These are phyloP conservation scores for Priceomyces haplophilus DNA, from an alignment of 805 yeast species.

Conservation along the genomic window DNA sequence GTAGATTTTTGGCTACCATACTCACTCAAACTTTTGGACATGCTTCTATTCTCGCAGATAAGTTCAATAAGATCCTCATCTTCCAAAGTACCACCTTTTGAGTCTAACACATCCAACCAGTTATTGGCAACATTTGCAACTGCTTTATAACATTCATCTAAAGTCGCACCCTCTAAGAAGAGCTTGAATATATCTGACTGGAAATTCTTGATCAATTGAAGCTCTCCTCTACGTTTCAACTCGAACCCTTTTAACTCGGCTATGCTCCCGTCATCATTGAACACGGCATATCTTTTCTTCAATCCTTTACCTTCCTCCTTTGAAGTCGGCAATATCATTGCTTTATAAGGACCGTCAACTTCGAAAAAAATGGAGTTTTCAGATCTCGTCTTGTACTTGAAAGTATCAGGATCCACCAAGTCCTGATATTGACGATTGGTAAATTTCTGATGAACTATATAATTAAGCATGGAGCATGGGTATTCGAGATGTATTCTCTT, in stretches of 20 bases:
- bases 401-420: slow-evolving; percentile 62
- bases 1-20: slow-evolving; percentile 91
- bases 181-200: slow-evolving; percentile 92
- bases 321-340: slow-evolving; percentile 96
- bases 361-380: slow-evolving; percentile 97
- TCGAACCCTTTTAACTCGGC: slow-evolving; percentile 98
- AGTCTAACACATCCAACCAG: slow-evolving; percentile 91
- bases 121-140: slow-evolving; percentile 93
- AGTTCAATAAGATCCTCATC: slow-evolving; percentile 92
- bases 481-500: slow-evolving; percentile 75
- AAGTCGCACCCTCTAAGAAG: slow-evolving; percentile 78
- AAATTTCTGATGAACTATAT: slow-evolving; percentile 83
- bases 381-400: slow-evolving; percentile 70
- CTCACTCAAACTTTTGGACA: slow-evolving; percentile 88
- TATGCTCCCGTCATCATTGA: slow-evolving; percentile 87
- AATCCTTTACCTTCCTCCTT: slow-evolving; percentile 96
- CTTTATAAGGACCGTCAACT: slow-evolving; percentile 97
- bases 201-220: slow-evolving; percentile 88
- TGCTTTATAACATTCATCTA: slow-evolving; percentile 78
- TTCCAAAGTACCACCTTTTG: slow-evolving; percentile 81
- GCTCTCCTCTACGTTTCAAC: slow-evolving; percentile 93
- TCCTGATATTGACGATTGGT: slow-evolving; percentile 95
- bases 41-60: slow-evolving; percentile 92
- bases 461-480: slow-evolving; percentile 95
- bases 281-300: slow-evolving; percentile 95